Evolutionary conservation across 176 grass and related monocot species (phyloP), one percentile per base, ranked within the genome.

Genomic region (Ensete ventricosum): DNA sequence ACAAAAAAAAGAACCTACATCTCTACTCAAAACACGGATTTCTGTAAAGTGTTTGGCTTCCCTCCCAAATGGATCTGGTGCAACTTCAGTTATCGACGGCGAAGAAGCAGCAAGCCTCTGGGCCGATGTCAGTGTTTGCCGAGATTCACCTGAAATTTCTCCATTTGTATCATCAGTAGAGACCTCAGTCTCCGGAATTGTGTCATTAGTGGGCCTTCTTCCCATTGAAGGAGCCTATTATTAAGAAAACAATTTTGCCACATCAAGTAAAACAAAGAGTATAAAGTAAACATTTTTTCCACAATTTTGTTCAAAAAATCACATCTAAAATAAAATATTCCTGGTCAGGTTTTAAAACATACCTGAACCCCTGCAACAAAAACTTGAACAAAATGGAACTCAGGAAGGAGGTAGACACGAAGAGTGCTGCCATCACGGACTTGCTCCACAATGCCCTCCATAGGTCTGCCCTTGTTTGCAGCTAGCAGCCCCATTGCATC

Each of bases 11-110:
- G 75, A 76, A 24, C 81, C 83, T 99, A 99, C 95, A 75, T 99
- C 95, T 91, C 91, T 89, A 65, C 88, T 91, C 43, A 99, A 86
- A 81, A 99, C 84, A 10, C 88, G 87, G 64, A 75, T 84, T 79
- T 99, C 95, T 74, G 95, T 91, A 71, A 91, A 94, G 71, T 99
- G 95, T 62, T 94, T 99, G 62, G 96, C 96, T 78, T 99, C 88
- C 78, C 91, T 83, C 73, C 86, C 96, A 91, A 84, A 89, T 76
- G 82, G 85, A 78, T 99, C 96, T 50, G 96, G 88, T 80, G 88
- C 84, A 78, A 91, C 74, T 83, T 94, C 91, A 60, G 84, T 78
- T 78, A 70, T 51, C 11, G 72, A 57, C 68, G 74, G 68, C 53
- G 90, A 49, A 60, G 91, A 94, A 52, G 90, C 84, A 78, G 79